A percentile compares a stretch with the other conserved stretches of the same genome.
Conservation (phyloP, 2,329 filamentous ascomycete species). For the Aplosporella prunicola region DNA sequence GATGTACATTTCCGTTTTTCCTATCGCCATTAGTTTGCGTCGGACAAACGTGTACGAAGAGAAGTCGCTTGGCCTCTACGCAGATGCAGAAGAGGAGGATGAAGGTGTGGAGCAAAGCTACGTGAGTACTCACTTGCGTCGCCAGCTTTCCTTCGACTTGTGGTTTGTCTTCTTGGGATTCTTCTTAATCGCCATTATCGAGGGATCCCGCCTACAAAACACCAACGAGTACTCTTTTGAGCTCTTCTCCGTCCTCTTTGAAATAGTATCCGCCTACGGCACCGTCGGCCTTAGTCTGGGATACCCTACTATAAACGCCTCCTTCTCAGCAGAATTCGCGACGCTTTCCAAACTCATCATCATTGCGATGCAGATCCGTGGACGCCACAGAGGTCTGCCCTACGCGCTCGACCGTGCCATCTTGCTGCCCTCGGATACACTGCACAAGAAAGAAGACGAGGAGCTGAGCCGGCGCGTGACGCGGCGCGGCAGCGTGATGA, state of each 20-base stretch:
- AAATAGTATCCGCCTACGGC: conserved; percentile 46
- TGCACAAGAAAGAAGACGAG: conserved; percentile 50
- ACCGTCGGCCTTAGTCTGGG: conserved; percentile 89
- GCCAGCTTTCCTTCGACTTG: conserved; percentile 90
- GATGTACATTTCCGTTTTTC: conserved; percentile 99
- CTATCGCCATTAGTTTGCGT: conserved; percentile 89
- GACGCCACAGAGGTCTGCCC: conserved; percentile 54
- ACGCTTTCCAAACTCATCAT: conserved; percentile 58
- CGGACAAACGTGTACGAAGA: conserved; percentile 96
- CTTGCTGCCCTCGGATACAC: conserved; percentile 54
- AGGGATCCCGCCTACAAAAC: conserved; percentile 61
- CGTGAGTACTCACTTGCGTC: conserved; percentile 80
- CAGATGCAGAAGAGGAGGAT: conserved; percentile 30
- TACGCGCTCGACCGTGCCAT: conserved; percentile 63
- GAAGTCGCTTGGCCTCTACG: conserved; percentile 68
- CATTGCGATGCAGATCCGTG: conserved; percentile 57
- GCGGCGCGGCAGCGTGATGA: conserved; percentile 19
- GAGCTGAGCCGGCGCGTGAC: conserved; percentile 37
- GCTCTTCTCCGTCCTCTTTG: conserved; percentile 37
- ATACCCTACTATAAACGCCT: conserved; percentile 64
- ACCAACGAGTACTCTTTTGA: conserved; percentile 44
- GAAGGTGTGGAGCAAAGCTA: conserved; percentile 59
- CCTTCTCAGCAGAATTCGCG: conserved; percentile 73
- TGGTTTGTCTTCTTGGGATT: conserved; percentile 95
- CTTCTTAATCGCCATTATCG: conserved; percentile 85